Evolutionary conservation across 2,329 filamentous ascomycete species (phyloP), one percentile per base, ranked within the genome.

Genomic region (Pseudogymnoascus sp.): DNA sequence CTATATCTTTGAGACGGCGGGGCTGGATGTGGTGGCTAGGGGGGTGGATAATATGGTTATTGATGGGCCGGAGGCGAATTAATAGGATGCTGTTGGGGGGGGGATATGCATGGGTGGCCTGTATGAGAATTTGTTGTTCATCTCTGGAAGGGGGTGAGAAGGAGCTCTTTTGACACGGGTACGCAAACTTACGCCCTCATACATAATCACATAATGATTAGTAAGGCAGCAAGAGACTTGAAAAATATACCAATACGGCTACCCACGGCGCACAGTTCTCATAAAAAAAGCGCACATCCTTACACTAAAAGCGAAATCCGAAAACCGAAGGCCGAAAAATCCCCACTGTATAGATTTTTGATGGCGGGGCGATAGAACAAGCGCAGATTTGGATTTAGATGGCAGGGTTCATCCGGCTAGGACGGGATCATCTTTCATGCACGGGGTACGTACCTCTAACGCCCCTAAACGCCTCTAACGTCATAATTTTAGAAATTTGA

Each of bases 1-100:
- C 65, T 74, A 75, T 59, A 78, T 80, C 72, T 76, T 81, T 68
- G 77, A 76, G 67, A 72, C 76, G 65, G 78, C 76, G 22, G 72
- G 71, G 14, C 19, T 37, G 61, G 71, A 70, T 3, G 70, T 70
- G 1, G 68, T 74, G 60, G 71, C 71, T 41, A 69, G 64, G 28
- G 72, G 72, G 0, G 67, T 71, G n/a, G 71, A 73, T 37, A 59
- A 63, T 19, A 66, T 69, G 67, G 68, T 62, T 43, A 65, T 73
- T 65, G 70, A 72, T 19, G 50, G n/a, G 26, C 50, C n/a, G 26
- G 50, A 6, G 4, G 28, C 5, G 28, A 22, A 56, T 33, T 56
- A 33, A 33, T 56, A 33, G 8, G 26, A 7, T n/a, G 10, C 3
- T 14, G 11, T 6, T 24, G 16, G 16, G 38, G 19, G 38, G 19